Conservation (phyloP, 1,139 yeast genomes). For the Kodamaea sp. region DNA sequence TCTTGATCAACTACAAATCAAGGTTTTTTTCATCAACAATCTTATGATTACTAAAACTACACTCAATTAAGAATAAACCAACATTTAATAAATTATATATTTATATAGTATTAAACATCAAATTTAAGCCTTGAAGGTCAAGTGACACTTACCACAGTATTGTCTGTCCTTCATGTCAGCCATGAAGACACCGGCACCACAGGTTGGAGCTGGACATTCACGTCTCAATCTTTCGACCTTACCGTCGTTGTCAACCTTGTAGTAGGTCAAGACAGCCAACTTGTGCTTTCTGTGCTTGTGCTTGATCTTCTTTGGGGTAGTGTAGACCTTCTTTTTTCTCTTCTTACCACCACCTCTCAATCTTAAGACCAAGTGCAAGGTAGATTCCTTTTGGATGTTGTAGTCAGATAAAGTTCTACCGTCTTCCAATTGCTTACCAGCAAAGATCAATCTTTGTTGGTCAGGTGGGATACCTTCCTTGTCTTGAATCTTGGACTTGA, state of each 20-base stretch:
- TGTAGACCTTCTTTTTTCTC: slow-evolving; percentile 98
- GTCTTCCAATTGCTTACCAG: slow-evolving; percentile 99
- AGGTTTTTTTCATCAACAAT: too few species aligned
- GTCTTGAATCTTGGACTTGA: slow-evolving; percentile 99
- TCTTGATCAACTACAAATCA: too few species aligned
- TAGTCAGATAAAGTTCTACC: slow-evolving; percentile 98
- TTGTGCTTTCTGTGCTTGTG: slow-evolving; percentile 99
- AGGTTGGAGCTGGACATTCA: slow-evolving; percentile 89
- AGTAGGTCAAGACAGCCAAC: slow-evolving; percentile 98
- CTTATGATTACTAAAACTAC: too few species aligned
- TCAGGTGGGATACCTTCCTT: slow-evolving; percentile 99
- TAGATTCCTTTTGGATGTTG: slow-evolving; percentile 99
- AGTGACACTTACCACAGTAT: slow-evolving; percentile 99
- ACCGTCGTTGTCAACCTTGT: slow-evolving; percentile 98
- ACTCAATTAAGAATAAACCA: too few species aligned
- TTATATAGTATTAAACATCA: slow-evolving; percentile 1
- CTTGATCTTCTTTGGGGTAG: slow-evolving; percentile 99
- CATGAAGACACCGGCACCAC: slow-evolving; percentile 99
- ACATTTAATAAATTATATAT: too few species aligned
- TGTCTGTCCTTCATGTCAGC: slow-evolving; percentile 99
- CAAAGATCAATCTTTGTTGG: slow-evolving; percentile 98
- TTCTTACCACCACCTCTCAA: slow-evolving; percentile 99
- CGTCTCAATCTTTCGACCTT: slow-evolving; percentile 98
- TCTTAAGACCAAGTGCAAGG: slow-evolving; percentile 95
- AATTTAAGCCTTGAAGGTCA: slow-evolving; percentile 69